A percentile compares a stretch with the other conserved stretches of the same genome.
Evolutionary conservation across 2,329 filamentous ascomycete species (phyloP).

Genomic region (Aspergillus phoenicis): DNA sequence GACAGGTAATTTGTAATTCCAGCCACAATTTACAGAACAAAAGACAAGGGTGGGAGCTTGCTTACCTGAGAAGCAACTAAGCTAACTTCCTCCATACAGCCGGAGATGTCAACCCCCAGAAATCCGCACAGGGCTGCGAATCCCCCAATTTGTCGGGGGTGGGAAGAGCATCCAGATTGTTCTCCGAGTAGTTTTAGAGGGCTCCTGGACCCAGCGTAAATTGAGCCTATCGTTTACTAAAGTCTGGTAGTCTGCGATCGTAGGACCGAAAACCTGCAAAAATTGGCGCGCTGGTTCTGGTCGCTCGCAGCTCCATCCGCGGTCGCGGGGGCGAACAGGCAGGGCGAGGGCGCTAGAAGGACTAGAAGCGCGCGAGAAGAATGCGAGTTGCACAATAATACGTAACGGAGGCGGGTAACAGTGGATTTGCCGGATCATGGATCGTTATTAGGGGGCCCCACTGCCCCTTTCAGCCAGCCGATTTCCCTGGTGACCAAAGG

Average conservation of each 20-base stretch:
- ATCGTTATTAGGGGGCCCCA: conserved; percentile 20
- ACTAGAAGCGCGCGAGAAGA: conserved; percentile 26
- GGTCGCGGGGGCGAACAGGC: conserved; percentile 16
- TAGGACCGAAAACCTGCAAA: conserved; percentile 13
- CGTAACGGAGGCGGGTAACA: conserved; percentile 25
- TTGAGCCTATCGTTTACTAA: not conserved
- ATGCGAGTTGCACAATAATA: conserved; percentile 20
- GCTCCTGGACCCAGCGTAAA: not conserved
- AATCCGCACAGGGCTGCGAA: conserved; percentile 6
- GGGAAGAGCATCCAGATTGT: not conserved
- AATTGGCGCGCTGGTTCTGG: conserved; percentile 7
- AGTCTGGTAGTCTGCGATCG: not conserved
- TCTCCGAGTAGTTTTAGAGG: not conserved
- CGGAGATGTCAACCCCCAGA: conserved; percentile 7
- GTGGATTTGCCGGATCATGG: conserved; percentile 24
- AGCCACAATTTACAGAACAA: not conserved
- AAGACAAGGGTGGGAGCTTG: not conserved
- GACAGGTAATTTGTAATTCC: not conserved
- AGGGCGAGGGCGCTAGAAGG: conserved; percentile 26
- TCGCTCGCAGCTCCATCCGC: conserved; percentile 7
- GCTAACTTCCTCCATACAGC: not conserved
- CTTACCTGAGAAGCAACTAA: not conserved
- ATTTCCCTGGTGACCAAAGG: conserved; percentile 20
- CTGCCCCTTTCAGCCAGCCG: conserved; percentile 22
- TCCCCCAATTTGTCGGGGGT: not conserved